Evolutionary conservation across 2,329 filamentous ascomycete species (phyloP), one percentile per base, ranked within the genome.

Genomic region (Aspergillus hortae): DNA sequence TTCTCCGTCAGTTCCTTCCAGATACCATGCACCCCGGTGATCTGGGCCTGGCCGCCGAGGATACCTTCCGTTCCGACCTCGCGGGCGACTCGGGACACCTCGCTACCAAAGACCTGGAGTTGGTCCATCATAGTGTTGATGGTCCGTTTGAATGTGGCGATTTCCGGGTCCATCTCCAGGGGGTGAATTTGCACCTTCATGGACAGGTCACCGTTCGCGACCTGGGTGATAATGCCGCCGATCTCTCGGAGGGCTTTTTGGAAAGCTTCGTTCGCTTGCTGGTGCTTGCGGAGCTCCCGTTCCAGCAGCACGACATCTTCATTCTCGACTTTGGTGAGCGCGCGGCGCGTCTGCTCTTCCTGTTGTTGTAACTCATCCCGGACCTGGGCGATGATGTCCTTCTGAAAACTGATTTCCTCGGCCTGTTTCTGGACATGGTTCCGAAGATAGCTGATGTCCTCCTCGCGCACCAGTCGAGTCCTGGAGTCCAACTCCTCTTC

Each of bases 71-170:
- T 97, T 62, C 92, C 92, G 77, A 97, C 92, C 73, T 97, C 92
- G 70, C 90, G 89, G 48, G 92, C 92, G 61, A 97, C 86, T 61
- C 90, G 88, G 32, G 92, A 96, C 65, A 97, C 92, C 76, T 97
- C 92, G 72, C 90, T 95, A 59, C 92, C 92, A 72, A 97, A 97
- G 54, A 95, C 89, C 69, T 96, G 92, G 54, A 97, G 81, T 73
- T 96, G 92, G 68, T 97, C 92, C 84, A 97, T 95, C 92, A 97
- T 97, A 61, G 89, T 95, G 71, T 97, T 97, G 77, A 97, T 97
- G 56, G 92, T 96, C 64, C 90, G 87, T 76, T 97, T 97, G 79
- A 97, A 97, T 9, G 90, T 92, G 25, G 91, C 94, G 66, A 97
- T 97, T 79, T 97, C 92, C 25, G 92, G 91, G 79, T 97, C 92